Percentiles rank a stretch among this genome's conserved stretches.
phyloP scores from a whole-genome alignment of 768 basidiomycete species.

The Phylloporus rhodoxanthus region DNA sequence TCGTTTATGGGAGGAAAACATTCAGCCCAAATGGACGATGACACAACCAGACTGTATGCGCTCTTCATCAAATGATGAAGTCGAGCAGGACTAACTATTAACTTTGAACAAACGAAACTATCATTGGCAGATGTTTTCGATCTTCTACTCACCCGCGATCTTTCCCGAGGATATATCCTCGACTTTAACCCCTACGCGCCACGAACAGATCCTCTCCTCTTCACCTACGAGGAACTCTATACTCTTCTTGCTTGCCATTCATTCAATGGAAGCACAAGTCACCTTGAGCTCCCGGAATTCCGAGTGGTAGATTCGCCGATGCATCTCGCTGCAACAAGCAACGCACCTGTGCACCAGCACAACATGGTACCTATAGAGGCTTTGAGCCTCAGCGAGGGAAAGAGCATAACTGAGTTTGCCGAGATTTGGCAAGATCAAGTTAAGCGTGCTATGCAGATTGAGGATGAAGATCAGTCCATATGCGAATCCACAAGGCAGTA shows the following conservation, averaged over 20 bases:
- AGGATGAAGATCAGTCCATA: not conserved
- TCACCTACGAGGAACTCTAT: conserved; percentile 72
- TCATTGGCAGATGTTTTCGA: conserved; percentile 67
- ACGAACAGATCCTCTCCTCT: conserved; percentile 83
- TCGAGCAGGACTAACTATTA: not conserved
- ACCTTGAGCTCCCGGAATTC: conserved; percentile 36
- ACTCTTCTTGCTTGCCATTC: conserved; percentile 25
- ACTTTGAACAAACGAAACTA: not conserved
- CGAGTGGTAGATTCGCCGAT: conserved; percentile 67
- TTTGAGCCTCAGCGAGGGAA: conserved; percentile 69
- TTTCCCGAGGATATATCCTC: conserved; percentile 69
- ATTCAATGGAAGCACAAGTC: not conserved
- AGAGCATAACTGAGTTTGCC: conserved; percentile 67
- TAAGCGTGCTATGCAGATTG: conserved; percentile 26
- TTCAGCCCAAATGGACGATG: conserved; percentile 54
- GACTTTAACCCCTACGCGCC: conserved; percentile 89
- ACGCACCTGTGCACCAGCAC: conserved; percentile 71
- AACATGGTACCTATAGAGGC: conserved; percentile 93
- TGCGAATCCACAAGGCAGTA: not conserved
- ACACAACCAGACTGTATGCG: conserved; percentile 59
- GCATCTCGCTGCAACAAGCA: conserved; percentile 63
- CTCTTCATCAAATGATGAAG: not conserved
- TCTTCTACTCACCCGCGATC: conserved; percentile 77
- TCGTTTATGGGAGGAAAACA: conserved; percentile 63
- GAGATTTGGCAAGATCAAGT: conserved; percentile 57